These are phyloP conservation scores for Albophoma yamanashiensis DNA, from an alignment of 2,329 filamentous ascomycete species.

Conservation along the genomic window DNA sequence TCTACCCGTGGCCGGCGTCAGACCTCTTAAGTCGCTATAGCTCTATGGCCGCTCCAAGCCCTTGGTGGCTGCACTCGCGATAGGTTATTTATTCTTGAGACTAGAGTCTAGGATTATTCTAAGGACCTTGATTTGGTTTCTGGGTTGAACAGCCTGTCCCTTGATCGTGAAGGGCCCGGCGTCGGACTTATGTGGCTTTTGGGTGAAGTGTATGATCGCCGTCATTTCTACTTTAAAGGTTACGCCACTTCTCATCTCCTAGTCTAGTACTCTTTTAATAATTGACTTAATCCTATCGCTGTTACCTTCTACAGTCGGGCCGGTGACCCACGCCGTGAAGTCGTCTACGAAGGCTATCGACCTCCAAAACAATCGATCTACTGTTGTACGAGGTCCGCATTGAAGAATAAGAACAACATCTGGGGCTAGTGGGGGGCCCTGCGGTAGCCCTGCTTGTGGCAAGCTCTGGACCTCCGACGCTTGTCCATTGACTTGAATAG, in stretches of 20 bases:
- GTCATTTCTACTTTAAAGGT: constrained; percentile 15
- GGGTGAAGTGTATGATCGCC: constrained; percentile 9
- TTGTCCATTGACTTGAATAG: background rate
- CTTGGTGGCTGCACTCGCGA: background rate
- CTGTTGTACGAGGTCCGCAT: constrained; percentile 2
- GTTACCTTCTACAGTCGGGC: constrained; percentile 6
- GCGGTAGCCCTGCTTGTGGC: constrained; percentile 13
- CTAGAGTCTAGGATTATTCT: background rate
- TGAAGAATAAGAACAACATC: constrained; percentile 22
- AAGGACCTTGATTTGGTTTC: background rate
- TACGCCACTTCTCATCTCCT: constrained; percentile 12
- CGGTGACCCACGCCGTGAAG: constrained; percentile 7
- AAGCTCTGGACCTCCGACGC: background rate
- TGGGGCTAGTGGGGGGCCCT: constrained; percentile 23
- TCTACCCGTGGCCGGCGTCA: too few species aligned
- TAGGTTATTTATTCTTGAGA: background rate
- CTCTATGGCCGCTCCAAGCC: background rate
- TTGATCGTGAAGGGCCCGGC: background rate
- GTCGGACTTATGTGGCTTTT: background rate
- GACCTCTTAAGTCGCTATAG: background rate
- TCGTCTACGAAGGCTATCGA: constrained; percentile 5
- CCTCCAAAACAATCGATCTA: background rate
- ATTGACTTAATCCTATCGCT: constrained; percentile 10
- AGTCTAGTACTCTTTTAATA: constrained; percentile 10
- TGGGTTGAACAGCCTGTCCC: background rate